Evolutionary conservation across 2,329 filamentous ascomycete species (phyloP).

Genomic region (Colletotrichum orbiculare): DNA sequence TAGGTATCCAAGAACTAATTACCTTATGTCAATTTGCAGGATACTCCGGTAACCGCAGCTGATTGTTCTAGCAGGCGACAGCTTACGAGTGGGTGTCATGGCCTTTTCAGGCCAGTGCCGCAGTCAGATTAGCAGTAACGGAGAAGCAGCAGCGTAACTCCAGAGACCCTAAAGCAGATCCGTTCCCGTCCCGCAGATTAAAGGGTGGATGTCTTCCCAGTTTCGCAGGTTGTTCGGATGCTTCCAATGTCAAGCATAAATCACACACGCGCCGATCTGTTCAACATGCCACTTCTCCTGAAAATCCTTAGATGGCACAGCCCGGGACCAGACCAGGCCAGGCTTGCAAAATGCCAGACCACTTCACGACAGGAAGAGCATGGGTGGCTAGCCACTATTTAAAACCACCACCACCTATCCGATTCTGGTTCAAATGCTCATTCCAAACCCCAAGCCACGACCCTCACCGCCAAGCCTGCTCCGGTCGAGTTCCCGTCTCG

Average conservation of each 20-base stretch:
- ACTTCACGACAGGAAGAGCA: conserved; percentile 7
- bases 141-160: no score
- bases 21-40: no score
- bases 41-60: no score
- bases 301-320: conserved; percentile 18
- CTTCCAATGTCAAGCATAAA: conserved; percentile 33
- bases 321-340: conserved; percentile 14
- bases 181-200: conserved; percentile 24
- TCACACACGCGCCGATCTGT: conserved; percentile 29
- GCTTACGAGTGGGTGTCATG: no score
- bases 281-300: conserved; percentile 14
- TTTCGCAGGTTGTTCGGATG: conserved; percentile 31
- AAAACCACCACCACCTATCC: no score
- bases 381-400: no score
- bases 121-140: no score
- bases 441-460: background rate
- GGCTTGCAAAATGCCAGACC: conserved; percentile 28
- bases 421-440: no score
- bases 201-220: conserved; percentile 18
- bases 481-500: background rate
- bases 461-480: conserved; percentile 32
- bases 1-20: no score
- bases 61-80: no score
- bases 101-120: no score
- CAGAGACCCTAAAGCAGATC: conserved; percentile 21